Conservation (phyloP, 495 filamentous ascomycete genomes). For the Opeltia flavorubescens region DNA sequence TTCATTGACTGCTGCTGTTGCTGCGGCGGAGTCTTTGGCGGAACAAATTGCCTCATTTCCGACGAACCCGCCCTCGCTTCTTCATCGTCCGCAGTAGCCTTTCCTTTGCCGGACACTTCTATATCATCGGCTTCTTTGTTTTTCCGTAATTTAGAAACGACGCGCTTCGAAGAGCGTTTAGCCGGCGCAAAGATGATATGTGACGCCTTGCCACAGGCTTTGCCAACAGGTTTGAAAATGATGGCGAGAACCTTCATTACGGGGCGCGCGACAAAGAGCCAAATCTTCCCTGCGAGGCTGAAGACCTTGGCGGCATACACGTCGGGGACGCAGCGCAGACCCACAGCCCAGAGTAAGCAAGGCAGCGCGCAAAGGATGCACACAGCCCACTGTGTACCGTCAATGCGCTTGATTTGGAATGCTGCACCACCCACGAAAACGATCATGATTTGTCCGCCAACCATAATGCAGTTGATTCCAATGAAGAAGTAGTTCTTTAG, state of each 20-base stretch:
- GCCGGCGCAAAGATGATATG: constrained; percentile 4
- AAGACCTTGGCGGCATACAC: constrained; percentile 34
- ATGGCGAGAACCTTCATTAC: constrained; percentile 4
- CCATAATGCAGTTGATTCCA: constrained; percentile 66
- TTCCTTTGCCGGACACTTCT: background rate
- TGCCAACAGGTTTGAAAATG: constrained; percentile 10
- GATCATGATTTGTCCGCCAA: constrained; percentile 68
- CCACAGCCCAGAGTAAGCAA: constrained; percentile 60
- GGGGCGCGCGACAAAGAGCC: constrained; percentile 9
- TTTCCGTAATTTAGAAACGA: background rate
- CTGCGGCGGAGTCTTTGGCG: background rate
- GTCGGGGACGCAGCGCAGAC: constrained; percentile 56
- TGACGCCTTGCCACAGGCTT: background rate
- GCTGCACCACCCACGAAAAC: constrained; percentile 60
- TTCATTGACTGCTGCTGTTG: background rate
- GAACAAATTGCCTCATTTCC: background rate
- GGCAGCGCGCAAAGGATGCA: constrained; percentile 56
- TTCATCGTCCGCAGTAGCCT: constrained; percentile 6
- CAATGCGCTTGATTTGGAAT: constrained; percentile 57
- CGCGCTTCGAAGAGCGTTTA: constrained; percentile 12
- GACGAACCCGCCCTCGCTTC: background rate
- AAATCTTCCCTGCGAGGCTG: constrained; percentile 8
- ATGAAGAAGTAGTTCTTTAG: constrained; percentile 68
- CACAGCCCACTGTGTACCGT: constrained; percentile 58
- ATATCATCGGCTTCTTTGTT: constrained; percentile 3